Evolutionary conservation across 2,329 filamentous ascomycete genomes (phyloP), one percentile per base, ranked within the genome.

Genomic region (Penicillium occitanis): DNA sequence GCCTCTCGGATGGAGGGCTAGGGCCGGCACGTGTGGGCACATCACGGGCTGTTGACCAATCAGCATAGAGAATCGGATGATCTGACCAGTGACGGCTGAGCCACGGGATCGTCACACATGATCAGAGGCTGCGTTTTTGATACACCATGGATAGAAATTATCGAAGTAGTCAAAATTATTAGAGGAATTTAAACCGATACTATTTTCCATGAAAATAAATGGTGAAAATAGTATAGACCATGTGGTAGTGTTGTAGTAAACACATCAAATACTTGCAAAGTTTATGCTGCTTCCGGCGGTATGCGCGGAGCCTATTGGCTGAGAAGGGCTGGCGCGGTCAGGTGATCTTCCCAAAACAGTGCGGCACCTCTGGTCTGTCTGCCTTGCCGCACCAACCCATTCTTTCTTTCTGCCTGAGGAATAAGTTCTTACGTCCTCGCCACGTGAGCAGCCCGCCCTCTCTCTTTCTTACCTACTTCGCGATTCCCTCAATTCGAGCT

Each of bases 391-490:
- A 73, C 42, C 22, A 25, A 68, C 13, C 51, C 44, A 48, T 48
- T 65, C n/a, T 37, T 35, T 35, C 28, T 64, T 68, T 69, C 63
- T 62, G 68, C 69, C 69, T 69, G 67, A 68, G 70, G 70, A 60
- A 60, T 63, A 67, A 68, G 65, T 61, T 67, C 65, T 61, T 69
- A 67, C 69, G 71, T 71, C 68, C 71, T 72, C 71, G 74, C 77
- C 78, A 79, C 78, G 78, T 80, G 78, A 80, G 76, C 73, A 73
- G 69, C 73, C 73, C 71, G 72, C 75, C 71, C 73, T 74, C 74
- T 60, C 57, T 60, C 57, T 30, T 10, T 14, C 50, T 48, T 40
- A 40, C 72, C 75, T 42, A 42, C 72, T 76, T 70, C 68, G 73
- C 69, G 69, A 69, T 72, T 69, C 61, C 46, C 50, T 25, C 40